Conservation (phyloP, 1,284 basidiomycete genomes). For the Erythrobasidium hasegawianum region DNA sequence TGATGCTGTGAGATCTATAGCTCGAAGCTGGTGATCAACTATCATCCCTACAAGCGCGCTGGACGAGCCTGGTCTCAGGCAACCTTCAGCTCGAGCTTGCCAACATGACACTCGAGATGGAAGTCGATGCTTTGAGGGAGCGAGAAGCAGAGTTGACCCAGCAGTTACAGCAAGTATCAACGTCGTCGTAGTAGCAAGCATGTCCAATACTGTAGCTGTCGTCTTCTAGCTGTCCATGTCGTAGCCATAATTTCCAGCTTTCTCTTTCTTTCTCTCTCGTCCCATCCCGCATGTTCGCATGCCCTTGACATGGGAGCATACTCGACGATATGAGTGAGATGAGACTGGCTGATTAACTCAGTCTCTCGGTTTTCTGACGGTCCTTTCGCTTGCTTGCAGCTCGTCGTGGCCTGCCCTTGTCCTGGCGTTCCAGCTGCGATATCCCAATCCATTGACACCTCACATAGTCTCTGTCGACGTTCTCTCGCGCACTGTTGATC, state of each 20-base stretch:
- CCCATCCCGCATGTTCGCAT: slow-evolving; percentile 16
- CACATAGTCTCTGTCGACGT: slow-evolving; percentile 96
- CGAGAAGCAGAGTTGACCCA: slow-evolving; percentile 43
- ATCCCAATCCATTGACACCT: slow-evolving; percentile 91
- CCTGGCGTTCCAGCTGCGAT: slow-evolving; percentile 89
- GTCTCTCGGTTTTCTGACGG: background rate
- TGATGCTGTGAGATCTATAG: slow-evolving; percentile 53
- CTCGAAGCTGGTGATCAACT: slow-evolving; percentile 70
- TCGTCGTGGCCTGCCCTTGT: slow-evolving; percentile 76
- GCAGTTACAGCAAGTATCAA: slow-evolving; percentile 13
- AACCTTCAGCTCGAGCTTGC: slow-evolving; percentile 87
- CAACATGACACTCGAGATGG: slow-evolving; percentile 73
- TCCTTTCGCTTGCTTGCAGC: slow-evolving; percentile 36
- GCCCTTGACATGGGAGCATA: slow-evolving; percentile 32
- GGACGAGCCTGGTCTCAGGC: slow-evolving; percentile 82
- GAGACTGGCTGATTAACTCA: too few species aligned
- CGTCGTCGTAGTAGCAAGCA: background rate
- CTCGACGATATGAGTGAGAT: slow-evolving; percentile 32
- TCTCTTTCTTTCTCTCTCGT: background rate
- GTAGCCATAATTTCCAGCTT: background rate
- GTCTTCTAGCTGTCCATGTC: background rate
- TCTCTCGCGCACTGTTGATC: slow-evolving; percentile 56
- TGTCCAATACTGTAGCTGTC: background rate
- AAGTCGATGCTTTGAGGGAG: slow-evolving; percentile 54
- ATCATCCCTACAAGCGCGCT: slow-evolving; percentile 71